These are phyloP conservation scores for Vaccinium corymbosum DNA, from an alignment of 148 eudicot genomes.

Conservation along the genomic window DNA sequence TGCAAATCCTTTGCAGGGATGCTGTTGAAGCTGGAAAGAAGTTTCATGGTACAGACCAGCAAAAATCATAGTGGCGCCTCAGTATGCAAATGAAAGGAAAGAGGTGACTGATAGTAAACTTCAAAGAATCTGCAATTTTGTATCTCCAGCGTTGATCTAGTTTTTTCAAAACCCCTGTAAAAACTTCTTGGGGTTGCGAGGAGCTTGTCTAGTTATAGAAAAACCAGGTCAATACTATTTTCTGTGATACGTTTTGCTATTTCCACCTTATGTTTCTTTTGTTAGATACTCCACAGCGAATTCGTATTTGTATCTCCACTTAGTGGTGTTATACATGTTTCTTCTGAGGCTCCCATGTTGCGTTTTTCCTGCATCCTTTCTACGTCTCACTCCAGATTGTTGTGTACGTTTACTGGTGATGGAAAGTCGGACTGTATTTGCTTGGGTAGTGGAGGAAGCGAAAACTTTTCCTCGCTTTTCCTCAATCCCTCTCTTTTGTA, in stretches of 20 bases:
- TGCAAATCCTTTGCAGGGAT: slow-evolving; percentile 50
- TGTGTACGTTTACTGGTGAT: not conserved
- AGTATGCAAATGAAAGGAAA: not conserved
- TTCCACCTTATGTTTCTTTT: not conserved
- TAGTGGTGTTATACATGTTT: not conserved
- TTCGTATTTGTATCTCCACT: not conserved
- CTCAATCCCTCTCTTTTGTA: not conserved
- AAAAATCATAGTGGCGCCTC: slow-evolving; percentile 25
- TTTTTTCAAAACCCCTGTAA: not conserved
- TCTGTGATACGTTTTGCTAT: not conserved
- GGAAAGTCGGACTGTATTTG: not conserved
- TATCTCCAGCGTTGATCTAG: not conserved
- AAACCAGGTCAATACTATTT: not conserved
- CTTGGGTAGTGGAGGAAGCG: not conserved
- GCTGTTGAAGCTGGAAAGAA: slow-evolving; percentile 91
- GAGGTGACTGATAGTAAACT: not conserved
- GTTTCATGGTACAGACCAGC: slow-evolving; percentile 45
- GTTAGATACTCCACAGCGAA: not conserved
- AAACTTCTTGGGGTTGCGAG: not conserved
- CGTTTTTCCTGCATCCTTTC: not conserved
- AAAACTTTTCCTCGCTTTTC: no score
- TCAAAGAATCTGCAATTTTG: not conserved
- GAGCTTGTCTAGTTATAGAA: not conserved
- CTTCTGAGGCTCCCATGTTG: not conserved
- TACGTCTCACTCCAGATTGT: not conserved